phyloP scores from a whole-genome alignment of 2,329 filamentous ascomycete genomes.

The Apiospora saccharicola region DNA sequence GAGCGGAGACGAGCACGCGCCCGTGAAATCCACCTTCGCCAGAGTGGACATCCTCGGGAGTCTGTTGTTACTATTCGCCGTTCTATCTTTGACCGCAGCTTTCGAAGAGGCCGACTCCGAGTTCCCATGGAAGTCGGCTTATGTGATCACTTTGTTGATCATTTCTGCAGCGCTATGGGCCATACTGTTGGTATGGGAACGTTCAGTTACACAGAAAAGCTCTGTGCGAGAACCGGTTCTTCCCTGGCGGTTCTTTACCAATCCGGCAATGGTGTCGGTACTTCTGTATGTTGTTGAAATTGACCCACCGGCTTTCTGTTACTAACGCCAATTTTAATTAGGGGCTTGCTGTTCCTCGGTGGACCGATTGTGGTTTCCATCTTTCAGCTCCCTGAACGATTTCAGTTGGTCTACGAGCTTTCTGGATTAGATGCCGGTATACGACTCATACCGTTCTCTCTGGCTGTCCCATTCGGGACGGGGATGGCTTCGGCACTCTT shows the following conservation, averaged over 20 bases:
- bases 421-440: conserved; percentile 30
- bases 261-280: conserved; percentile 30
- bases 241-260: conserved; percentile 34
- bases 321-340: not conserved
- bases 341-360: not conserved
- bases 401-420: conserved; percentile 34
- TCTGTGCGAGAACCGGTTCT: conserved; percentile 32
- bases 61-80: conserved; percentile 4
- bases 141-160: not conserved
- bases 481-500: no score
- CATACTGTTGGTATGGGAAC: conserved; percentile 29
- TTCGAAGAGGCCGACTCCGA: conserved; percentile 25
- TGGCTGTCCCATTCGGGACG: not conserved
- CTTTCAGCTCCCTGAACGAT: conserved; percentile 33
- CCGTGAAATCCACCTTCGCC: not conserved
- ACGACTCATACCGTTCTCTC: conserved; percentile 30
- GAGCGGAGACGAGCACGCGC: not conserved
- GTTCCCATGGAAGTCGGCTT: conserved; percentile 24
- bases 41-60: conserved; percentile 22
- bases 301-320: not conserved
- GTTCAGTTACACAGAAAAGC: conserved; percentile 24
- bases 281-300: conserved; percentile 30
- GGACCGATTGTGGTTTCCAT: conserved; percentile 5
- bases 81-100: conserved; percentile 2
- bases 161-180: not conserved